Evolutionary conservation across 108 stramenopile genomes (phyloP), one percentile per base, ranked within the genome.

Genomic region (Cafeteria roenbergensis): DNA sequence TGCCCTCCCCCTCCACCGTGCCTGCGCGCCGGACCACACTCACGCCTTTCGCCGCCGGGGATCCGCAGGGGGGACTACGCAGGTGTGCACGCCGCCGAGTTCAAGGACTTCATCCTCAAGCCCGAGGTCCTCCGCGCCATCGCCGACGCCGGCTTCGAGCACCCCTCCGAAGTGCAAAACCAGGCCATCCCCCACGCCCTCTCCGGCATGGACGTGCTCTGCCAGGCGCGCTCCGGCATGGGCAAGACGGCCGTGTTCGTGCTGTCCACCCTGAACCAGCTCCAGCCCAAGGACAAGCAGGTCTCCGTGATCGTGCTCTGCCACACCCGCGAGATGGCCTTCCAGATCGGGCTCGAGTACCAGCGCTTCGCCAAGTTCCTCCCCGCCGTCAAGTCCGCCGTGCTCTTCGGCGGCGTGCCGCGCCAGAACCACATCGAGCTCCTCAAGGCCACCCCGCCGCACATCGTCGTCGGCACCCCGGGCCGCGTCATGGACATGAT

Each of bases 221-320:
- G 97, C 74, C 97, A 99, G 78, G 97, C 97, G 52, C 96, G 96
- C 85, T 88, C 88, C 53, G 97, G 97, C 58, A 99, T 99, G 97
- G 97, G 97, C 57, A 99, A 99, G 82, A 99, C 97, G 0, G 97
- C 97, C 1, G 97, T 99, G 66, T 99, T 99, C 71, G 93, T 95
- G 8, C 82, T 99, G 42, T 88, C 97, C 8, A 99, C 97, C 3
- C 82, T 99, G 34, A 92, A 99, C 80, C 91, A 90, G 73, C 77
- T 91, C 62, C 82, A 90, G 58, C 85, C 86, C 30, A 53, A 63
- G n/a, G 62, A 62, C 22, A 74, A 85, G 67, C 84, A 91, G 76
- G 88, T 90, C 51, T 78, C 82, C 28, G 90, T 90, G 36, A 64
- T 96, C 51, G 97, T 99, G 31, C 72, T 99, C 26, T 95, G 93